These are phyloP conservation scores for Tolypocladium pustulatum DNA, from an alignment of 2,329 filamentous ascomycete genomes.

Conservation along the genomic window DNA sequence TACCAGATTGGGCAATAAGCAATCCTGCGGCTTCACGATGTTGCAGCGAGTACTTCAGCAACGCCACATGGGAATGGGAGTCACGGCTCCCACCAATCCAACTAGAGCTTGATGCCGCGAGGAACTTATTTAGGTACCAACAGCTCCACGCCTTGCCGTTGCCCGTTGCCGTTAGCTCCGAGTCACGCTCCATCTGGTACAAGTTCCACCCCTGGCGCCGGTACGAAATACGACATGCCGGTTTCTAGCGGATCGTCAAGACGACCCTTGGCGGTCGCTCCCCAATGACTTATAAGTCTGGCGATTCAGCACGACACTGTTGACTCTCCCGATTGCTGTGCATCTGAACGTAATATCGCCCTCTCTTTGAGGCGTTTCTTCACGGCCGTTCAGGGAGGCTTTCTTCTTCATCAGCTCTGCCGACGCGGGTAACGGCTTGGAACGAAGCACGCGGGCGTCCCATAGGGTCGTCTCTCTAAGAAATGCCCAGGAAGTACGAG, in stretches of 20 bases:
- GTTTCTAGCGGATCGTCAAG: background rate
- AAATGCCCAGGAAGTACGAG: background rate
- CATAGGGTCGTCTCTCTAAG: background rate
- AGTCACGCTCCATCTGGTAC: no score
- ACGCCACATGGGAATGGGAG: background rate
- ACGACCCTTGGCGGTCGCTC: no score
- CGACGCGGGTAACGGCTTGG: background rate
- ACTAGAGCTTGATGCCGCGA: background rate
- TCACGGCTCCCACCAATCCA: background rate
- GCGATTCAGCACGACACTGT: background rate
- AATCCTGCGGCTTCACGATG: background rate
- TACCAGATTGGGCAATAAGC: background rate
- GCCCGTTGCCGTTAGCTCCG: no score
- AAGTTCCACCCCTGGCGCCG: background rate
- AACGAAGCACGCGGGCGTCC: background rate
- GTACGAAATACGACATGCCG: conserved; percentile 1
- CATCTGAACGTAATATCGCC: background rate
- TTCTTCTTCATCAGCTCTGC: no score
- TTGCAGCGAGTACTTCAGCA: background rate
- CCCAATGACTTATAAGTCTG: background rate
- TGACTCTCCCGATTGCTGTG: background rate
- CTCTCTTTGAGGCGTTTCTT: background rate
- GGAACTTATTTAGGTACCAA: no score
- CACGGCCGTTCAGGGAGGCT: background rate
- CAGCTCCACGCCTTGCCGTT: no score